Percentiles rank a stretch among this genome's conserved stretches.
phyloP scores from a whole-genome alignment of 2,329 filamentous ascomycete genomes.

The Fusarium algeriense region DNA sequence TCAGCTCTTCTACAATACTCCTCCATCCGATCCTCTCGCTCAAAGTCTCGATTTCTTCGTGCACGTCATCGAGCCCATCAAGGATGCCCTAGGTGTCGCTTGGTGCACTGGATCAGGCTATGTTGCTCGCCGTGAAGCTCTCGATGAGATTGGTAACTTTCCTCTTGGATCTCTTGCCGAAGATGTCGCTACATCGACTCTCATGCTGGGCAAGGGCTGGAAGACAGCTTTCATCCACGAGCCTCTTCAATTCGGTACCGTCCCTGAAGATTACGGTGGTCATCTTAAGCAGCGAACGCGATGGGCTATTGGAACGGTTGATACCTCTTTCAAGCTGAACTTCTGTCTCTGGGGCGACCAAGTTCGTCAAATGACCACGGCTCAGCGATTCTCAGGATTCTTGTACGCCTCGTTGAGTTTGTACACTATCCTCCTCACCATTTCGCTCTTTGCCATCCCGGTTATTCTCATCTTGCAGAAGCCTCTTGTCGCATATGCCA shows the following conservation, averaged over 20 bases:
- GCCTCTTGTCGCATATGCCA: conserved; percentile 68
- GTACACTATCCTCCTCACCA: conserved; percentile 66
- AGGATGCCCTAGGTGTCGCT: conserved; percentile 66
- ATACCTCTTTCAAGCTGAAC: conserved; percentile 70
- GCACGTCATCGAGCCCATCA: conserved; percentile 64
- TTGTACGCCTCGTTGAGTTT: conserved; percentile 67
- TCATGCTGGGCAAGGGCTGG: conserved; percentile 72
- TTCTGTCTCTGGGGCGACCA: conserved; percentile 69
- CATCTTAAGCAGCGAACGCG: conserved; percentile 69
- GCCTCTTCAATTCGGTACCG: conserved; percentile 69
- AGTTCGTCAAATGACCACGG: conserved; percentile 65
- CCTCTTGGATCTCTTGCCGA: conserved; percentile 71
- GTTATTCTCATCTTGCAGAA: conserved; percentile 69
- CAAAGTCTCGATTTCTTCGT: conserved; percentile 71
- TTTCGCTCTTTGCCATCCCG: conserved; percentile 69
- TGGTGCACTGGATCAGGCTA: conserved; percentile 76
- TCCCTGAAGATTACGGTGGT: conserved; percentile 67
- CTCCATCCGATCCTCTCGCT: conserved; percentile 67
- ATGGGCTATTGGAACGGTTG: conserved; percentile 68
- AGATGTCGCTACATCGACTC: conserved; percentile 69
- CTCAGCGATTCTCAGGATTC: conserved; percentile 70
- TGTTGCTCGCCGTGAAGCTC: conserved; percentile 67
- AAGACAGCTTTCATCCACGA: conserved; percentile 71
- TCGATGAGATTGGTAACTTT: conserved; percentile 72
- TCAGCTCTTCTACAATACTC: conserved; percentile 74